Percentiles rank a stretch among this genome's conserved stretches.
Evolutionary conservation across 2,329 filamentous ascomycete species (phyloP).

Genomic region (Cladophialophora chaetospira): DNA sequence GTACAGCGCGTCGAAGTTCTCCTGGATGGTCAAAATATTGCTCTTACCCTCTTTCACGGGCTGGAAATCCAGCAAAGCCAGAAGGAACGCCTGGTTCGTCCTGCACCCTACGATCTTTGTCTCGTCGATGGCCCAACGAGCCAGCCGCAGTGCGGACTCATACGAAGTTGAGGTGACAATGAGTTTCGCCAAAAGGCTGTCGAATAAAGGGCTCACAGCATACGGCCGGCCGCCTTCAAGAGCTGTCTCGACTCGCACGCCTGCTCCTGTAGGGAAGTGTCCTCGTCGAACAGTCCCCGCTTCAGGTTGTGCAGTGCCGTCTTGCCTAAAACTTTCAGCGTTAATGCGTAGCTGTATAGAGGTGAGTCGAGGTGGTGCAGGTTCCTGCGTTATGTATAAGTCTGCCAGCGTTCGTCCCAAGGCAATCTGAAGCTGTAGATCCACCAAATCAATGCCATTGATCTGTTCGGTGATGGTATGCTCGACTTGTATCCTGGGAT

Average conservation of each 20-base stretch:
- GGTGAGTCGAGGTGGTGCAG: conserved; percentile 23
- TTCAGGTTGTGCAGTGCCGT: conserved; percentile 27
- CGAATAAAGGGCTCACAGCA: conserved; percentile 57
- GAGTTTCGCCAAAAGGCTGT: conserved; percentile 61
- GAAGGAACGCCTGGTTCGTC: conserved; percentile 48
- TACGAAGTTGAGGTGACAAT: conserved; percentile 58
- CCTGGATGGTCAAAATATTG: conserved; percentile 29
- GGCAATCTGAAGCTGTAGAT: conserved; percentile 53
- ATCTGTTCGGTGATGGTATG: conserved; percentile 63
- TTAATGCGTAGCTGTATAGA: conserved; percentile 29
- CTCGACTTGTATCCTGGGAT: conserved; percentile 63
- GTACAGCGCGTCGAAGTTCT: conserved; percentile 25
- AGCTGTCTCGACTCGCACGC: conserved; percentile 59
- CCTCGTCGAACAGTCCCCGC: conserved; percentile 25
- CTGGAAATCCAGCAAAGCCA: conserved; percentile 25
- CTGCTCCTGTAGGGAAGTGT: conserved; percentile 58
- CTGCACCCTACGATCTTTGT: conserved; percentile 57
- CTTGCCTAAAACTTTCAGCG: conserved; percentile 27
- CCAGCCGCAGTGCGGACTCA: conserved; percentile 56
- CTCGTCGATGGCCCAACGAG: conserved; percentile 57
- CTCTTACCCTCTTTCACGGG: conserved; percentile 23
- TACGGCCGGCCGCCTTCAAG: conserved; percentile 43
- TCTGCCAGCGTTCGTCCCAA: conserved; percentile 28
- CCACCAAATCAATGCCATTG: conserved; percentile 56
- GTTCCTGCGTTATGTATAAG: conserved; percentile 19